These are phyloP conservation scores for Typha latifolia DNA, from an alignment of 176 grass and related monocot genomes.

Conservation along the genomic window DNA sequence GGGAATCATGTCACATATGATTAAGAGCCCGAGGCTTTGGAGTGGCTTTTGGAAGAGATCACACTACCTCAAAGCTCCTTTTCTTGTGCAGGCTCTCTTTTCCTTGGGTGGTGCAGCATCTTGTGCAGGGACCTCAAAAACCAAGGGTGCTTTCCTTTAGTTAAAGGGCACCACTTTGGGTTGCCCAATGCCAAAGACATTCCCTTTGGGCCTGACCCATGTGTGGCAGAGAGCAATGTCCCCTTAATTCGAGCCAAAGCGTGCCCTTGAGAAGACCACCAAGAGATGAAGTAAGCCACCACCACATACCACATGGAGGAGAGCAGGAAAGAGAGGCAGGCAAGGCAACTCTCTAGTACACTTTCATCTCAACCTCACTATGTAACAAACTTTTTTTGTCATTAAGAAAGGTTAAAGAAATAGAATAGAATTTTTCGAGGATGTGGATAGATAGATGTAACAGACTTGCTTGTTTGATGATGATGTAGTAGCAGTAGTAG, in stretches of 20 bases:
- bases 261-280: slow-evolving; percentile 92
- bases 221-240: slow-evolving; percentile 26
- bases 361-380: too few species aligned
- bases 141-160: slow-evolving; percentile 16
- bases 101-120: slow-evolving; percentile 16
- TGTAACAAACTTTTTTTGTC: slow-evolving; percentile 33
- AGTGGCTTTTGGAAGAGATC: slow-evolving; percentile 23
- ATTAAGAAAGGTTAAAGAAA: slow-evolving; percentile 3
- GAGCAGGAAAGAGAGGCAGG: neutral
- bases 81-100: neutral
- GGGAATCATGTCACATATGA: slow-evolving; percentile 50
- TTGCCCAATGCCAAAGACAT: slow-evolving; percentile 44
- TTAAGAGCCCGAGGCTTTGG: slow-evolving; percentile 35
- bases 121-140: slow-evolving; percentile 4
- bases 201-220: slow-evolving; percentile 49
- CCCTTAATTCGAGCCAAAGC: slow-evolving; percentile 47
- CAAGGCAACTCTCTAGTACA: neutral
- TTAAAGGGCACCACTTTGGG: slow-evolving; percentile 10
- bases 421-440: neutral
- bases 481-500: too few species aligned
- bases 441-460: slow-evolving; percentile 10
- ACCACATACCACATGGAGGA: neutral
- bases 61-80: neutral
- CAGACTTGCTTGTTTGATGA: slow-evolving; percentile 17
- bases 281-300: neutral